Evolutionary conservation across 2,329 filamentous ascomycete genomes (phyloP).

Genomic region (Calonectria montana): DNA sequence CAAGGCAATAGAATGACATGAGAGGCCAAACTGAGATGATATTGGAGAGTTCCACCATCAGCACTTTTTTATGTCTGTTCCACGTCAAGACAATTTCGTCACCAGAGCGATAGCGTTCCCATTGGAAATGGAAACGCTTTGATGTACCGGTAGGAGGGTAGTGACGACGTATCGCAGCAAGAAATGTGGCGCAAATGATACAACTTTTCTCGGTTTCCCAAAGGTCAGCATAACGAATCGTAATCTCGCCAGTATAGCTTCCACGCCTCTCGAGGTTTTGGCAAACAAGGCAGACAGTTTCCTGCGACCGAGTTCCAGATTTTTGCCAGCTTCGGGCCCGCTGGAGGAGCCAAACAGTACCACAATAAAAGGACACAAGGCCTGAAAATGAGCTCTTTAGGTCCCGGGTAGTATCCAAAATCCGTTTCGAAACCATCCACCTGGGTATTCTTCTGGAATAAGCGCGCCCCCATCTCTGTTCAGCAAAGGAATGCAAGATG

Average conservation of each 20-base stretch:
- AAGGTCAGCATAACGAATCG: not conserved
- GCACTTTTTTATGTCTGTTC: not conserved
- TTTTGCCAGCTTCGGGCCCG: not conserved
- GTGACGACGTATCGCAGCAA: constrained; percentile 3
- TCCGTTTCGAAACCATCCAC: constrained; percentile 11
- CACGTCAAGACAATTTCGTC: constrained; percentile 17
- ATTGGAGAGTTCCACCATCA: not conserved
- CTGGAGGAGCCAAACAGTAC: not conserved
- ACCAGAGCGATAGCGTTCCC: not conserved
- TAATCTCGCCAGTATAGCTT: not conserved
- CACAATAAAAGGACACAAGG: not conserved
- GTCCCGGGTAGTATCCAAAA: not conserved
- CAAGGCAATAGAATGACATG: constrained; percentile 17
- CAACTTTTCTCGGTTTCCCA: not conserved
- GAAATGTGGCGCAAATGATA: constrained; percentile 10
- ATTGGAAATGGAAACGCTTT: not conserved
- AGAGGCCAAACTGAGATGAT: not conserved
- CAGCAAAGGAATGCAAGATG: constrained; percentile 1
- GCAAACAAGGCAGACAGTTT: not conserved
- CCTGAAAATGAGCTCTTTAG: not conserved
- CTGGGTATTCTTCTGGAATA: constrained; percentile 12
- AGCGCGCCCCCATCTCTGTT: constrained; percentile 10
- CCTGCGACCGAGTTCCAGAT: not conserved
- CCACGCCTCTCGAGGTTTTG: not conserved
- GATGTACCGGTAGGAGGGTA: not conserved